Evolutionary conservation across 2,329 filamentous ascomycete genomes (phyloP), one percentile per base, ranked within the genome.

Genomic region (Hirsutella minnesotensis): DNA sequence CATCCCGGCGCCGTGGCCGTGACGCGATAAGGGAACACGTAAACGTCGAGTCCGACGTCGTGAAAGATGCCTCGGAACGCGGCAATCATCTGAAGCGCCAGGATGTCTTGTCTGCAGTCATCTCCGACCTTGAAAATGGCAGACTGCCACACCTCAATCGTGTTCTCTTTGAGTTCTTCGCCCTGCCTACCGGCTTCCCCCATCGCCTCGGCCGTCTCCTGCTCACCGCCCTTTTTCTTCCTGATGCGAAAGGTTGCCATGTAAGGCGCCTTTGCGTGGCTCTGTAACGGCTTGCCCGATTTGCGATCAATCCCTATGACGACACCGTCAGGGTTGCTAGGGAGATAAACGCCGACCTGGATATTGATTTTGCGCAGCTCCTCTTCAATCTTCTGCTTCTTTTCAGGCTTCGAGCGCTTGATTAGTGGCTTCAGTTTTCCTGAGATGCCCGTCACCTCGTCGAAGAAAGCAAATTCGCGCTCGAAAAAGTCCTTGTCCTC

Each of bases 121-220:
- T 99, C 92, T 48, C 92, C 92, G 39, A 99, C 94, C 62, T 99
- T 99, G 79, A 99, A 99, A 57, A 99, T 99, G 44, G 90, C 92
- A 2, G 88, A 94, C 62, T 98, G 92, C 94, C 92, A 96, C n/a
- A 90, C 83, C 61, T 98, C 94, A 51, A 94, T 79, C 0, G 79
- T 86, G 53, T 75, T 77, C 41, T 59, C 57, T n/a, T 54, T 53
- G 1, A 47, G 46, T 30, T 53, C 53, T 20, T 53, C 5, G 43
- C 67, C 66, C 40, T 64, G 65, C 3, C 66, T 58, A 38, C 33
- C 16, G 16, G 33, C 33, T n/a, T 73, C 70, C 45, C 72, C 69
- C 7, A 70, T 60, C 55, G 73, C 60, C 5, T 72, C 69, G 46
- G 76, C 74, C 2, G 63, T 64, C 29, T 72, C 73, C 47, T 75